phyloP scores from a whole-genome alignment of 805 yeast species.

The Candida quercuum region DNA sequence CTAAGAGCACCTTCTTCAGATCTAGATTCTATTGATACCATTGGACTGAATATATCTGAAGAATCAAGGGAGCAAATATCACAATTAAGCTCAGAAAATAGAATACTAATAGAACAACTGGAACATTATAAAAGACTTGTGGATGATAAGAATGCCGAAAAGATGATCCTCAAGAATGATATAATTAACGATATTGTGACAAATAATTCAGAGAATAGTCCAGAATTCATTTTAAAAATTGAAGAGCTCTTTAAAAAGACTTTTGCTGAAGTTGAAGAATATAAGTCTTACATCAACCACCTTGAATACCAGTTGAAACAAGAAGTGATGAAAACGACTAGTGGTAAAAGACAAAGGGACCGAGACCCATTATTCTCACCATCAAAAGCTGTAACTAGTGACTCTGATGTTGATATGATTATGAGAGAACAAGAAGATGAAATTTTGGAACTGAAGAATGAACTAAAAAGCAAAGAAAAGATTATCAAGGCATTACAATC shows the following conservation, averaged over 20 bases:
- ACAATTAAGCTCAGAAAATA: constrained; percentile 57
- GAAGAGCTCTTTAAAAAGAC: constrained; percentile 44
- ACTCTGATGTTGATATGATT: constrained; percentile 23
- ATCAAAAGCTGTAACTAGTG: constrained; percentile 10
- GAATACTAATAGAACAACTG: constrained; percentile 56
- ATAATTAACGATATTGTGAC: constrained; percentile 54
- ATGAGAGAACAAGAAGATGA: constrained; percentile 64
- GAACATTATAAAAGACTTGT: constrained; percentile 64
- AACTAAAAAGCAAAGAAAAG: constrained; percentile 67
- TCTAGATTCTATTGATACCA: constrained; percentile 2
- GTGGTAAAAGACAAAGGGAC: not conserved
- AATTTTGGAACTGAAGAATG: constrained; percentile 55
- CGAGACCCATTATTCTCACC: constrained; percentile 6
- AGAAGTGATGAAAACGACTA: constrained; percentile 10
- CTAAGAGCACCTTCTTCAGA: constrained; percentile 2
- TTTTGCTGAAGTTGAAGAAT: constrained; percentile 50
- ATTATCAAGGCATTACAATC: constrained; percentile 71
- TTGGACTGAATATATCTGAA: constrained; percentile 4
- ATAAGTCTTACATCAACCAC: constrained; percentile 52
- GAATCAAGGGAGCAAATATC: constrained; percentile 28
- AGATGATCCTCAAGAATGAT: constrained; percentile 52
- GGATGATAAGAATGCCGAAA: constrained; percentile 53
- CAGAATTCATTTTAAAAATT: constrained; percentile 38
- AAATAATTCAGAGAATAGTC: constrained; percentile 17
- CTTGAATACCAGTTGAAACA: constrained; percentile 47